These are phyloP conservation scores for Russula lepida DNA, from an alignment of 768 basidiomycete genomes.

Conservation along the genomic window DNA sequence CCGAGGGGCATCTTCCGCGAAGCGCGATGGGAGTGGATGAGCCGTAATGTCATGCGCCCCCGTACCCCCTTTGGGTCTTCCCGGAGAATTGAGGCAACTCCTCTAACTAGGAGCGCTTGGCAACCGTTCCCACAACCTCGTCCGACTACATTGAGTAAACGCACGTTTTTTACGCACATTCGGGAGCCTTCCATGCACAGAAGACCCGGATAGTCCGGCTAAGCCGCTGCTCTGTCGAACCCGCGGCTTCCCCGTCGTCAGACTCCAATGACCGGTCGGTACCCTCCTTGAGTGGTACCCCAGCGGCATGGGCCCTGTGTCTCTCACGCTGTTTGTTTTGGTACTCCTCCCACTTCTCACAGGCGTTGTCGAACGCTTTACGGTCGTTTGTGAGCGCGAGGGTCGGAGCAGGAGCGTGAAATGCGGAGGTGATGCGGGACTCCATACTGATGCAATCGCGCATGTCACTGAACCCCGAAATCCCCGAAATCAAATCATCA, in stretches of 20 bases:
- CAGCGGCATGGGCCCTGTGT: not conserved
- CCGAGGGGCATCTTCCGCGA: not conserved
- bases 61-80: not conserved
- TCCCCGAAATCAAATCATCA: not conserved
- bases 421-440: conserved; percentile 38
- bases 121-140: conserved; percentile 14
- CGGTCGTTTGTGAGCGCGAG: conserved; percentile 40
- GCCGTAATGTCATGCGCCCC: not conserved
- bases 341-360: conserved; percentile 49
- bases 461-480: conserved; percentile 46
- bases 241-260: conserved; percentile 12
- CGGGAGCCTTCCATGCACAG: conserved; percentile 48
- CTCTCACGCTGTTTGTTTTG: conserved; percentile 29
- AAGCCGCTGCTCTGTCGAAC: conserved; percentile 28
- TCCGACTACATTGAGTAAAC: not conserved
- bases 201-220: conserved; percentile 48
- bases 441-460: conserved; percentile 45
- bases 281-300: not conserved
- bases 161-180: conserved; percentile 6
- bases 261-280: not conserved
- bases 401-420: conserved; percentile 40
- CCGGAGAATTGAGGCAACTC: not conserved
- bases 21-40: not conserved
- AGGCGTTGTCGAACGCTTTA: conserved; percentile 48
- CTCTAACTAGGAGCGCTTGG: conserved; percentile 1